Percentiles rank a stretch among this genome's conserved stretches.
Conservation (phyloP, 495 filamentous ascomycete genomes). For the Acidomyces sp. region DNA sequence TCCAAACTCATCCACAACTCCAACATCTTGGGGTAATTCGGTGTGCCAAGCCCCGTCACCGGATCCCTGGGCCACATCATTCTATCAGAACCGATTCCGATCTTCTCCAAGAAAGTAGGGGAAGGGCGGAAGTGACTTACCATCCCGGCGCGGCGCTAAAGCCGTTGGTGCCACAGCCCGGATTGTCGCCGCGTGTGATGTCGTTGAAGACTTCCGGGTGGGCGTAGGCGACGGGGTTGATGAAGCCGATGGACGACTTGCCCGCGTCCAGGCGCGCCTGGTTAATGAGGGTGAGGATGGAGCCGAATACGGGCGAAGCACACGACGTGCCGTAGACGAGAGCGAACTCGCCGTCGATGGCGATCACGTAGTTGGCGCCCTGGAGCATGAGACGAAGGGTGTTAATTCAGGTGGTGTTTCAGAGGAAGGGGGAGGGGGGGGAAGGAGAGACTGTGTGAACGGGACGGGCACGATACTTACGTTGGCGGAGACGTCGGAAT, state of each 20-base stretch:
- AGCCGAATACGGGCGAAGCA: slow-evolving; percentile 47
- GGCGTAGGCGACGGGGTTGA: slow-evolving; percentile 36
- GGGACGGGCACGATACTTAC: slow-evolving; percentile 32
- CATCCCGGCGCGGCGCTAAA: slow-evolving; percentile 4
- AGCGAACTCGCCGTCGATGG: slow-evolving; percentile 39
- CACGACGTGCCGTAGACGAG: slow-evolving; percentile 52
- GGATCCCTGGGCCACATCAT: too few species aligned
- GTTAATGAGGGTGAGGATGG: slow-evolving; percentile 55
- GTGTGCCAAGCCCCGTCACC: slow-evolving; percentile 9
- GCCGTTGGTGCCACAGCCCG: slow-evolving; percentile 5
- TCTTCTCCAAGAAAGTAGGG: too few species aligned
- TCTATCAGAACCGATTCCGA: too few species aligned
- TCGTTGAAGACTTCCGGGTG: slow-evolving; percentile 11
- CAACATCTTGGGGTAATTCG: slow-evolving; percentile 23
- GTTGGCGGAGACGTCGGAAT: slow-evolving; percentile 65
- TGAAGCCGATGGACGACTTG: slow-evolving; percentile 49
- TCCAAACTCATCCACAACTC: slow-evolving; percentile 8
- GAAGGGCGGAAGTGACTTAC: too few species aligned
- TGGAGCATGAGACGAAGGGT: slow-evolving; percentile 47
- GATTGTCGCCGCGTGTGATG: slow-evolving; percentile 10
- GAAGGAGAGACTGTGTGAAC: slow-evolving; percentile 15
- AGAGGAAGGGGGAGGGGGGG: slow-evolving; percentile 15
- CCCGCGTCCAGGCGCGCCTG: slow-evolving; percentile 47
- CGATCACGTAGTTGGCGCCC: slow-evolving; percentile 38
- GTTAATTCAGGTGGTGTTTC: slow-evolving; percentile 40